Evolutionary conservation across 78 protist genomes (phyloP), one percentile per base, ranked within the genome.

Genomic region (Pigoraptor vietnamica): DNA sequence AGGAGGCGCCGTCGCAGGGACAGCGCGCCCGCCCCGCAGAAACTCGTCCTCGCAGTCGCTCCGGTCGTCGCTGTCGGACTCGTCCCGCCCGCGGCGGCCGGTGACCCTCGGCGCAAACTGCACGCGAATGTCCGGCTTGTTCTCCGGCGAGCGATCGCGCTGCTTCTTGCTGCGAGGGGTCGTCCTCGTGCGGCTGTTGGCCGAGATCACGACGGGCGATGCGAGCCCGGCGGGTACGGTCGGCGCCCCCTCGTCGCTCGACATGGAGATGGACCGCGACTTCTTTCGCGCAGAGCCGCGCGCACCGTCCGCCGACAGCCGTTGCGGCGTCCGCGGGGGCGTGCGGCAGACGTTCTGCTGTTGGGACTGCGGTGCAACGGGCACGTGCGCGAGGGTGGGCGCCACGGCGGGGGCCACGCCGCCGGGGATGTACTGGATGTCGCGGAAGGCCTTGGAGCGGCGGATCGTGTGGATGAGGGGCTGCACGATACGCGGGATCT

Each of bases 401-500:
- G 67, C 14, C 67, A 14, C 29, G 29, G 67, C 67, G 14, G 67
- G 67, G 14, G 84, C 14, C 84, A 2, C 84, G 84, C 88, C 88
- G n/a, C 37, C 9, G 35, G 39, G 25, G n/a, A 32, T 14, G 38
- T 29, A 39, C 81, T 37, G 40, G n/a, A 87, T 87, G 90, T 87
- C 90, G 0, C 33, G 23, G n/a, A 87, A 87, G 10, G 90, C 90
- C n/a, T 39, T 37, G 29, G 79, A 39, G 23, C 34, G 24, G 36
- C 33, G 23, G 90, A 87, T 87, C 2, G 90, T 87, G 90, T 37
- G 32, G 35, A 87, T 39, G 79, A 87, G 90, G 32, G 90, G 33
- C 1, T 39, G 24, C 67, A 40, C 33, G n/a, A 87, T 87, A 24
- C 36, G n/a, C 6, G 37, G 81, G 14, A 87, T 39, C 25, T 87